Percentiles rank a stretch among this genome's conserved stretches.
Evolutionary conservation across 2,329 filamentous ascomycete species (phyloP).

Genomic region (Pseudogymnoascus sp.): DNA sequence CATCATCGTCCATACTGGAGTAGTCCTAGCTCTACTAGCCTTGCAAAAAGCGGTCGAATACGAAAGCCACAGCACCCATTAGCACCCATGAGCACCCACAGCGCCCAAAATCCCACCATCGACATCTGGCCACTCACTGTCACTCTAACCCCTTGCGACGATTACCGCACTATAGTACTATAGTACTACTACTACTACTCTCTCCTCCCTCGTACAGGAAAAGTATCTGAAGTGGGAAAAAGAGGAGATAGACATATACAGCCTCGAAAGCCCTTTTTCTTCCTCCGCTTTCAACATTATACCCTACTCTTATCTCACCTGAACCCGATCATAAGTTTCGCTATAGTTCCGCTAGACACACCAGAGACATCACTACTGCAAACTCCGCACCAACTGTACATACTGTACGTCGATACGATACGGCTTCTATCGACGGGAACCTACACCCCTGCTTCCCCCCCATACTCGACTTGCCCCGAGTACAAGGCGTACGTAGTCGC

Average conservation of each 20-base stretch:
- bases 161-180: background rate
- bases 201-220: background rate
- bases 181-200: too few relatives aligned
- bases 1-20: background rate
- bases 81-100: background rate
- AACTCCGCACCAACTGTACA: background rate
- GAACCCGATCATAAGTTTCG: background rate
- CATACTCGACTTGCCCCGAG: background rate
- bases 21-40: background rate
- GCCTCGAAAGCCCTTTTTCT: background rate
- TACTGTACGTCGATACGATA: background rate
- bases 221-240: background rate
- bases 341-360: background rate
- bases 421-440: background rate
- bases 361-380: slow-evolving; percentile 3
- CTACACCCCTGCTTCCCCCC: background rate
- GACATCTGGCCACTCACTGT: slow-evolving; percentile 4
- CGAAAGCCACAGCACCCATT: background rate
- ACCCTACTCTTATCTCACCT: background rate
- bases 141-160: slow-evolving; percentile 8
- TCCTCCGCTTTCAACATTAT: background rate
- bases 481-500: slow-evolving; percentile 1
- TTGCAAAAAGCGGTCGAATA: slow-evolving; percentile 3
- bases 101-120: background rate
- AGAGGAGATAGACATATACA: background rate